Conservation (phyloP, 176 grass and related monocot genomes). For the Oryza coarctata region DNA sequence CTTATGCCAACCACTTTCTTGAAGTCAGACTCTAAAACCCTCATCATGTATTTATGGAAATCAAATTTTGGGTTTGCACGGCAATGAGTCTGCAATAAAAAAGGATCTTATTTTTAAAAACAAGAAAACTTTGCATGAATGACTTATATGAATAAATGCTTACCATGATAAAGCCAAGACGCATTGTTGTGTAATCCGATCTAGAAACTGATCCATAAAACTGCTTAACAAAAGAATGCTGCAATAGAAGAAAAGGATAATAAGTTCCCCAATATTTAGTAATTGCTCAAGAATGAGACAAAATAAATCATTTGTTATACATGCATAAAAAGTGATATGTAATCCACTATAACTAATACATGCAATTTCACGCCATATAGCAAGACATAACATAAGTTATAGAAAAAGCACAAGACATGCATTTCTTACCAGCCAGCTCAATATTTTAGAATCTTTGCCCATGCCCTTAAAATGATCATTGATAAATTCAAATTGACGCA, state of each 20-base stretch:
- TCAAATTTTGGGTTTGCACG: constrained; percentile 70
- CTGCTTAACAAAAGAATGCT: constrained; percentile 90
- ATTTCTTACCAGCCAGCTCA: constrained; percentile 92
- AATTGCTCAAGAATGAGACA: background rate
- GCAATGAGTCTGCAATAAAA: constrained; percentile 70
- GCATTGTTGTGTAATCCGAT: constrained; percentile 75
- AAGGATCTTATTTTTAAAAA: background rate
- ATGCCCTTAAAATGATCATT: constrained; percentile 76
- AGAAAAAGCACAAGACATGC: constrained; percentile 1
- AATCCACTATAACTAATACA: background rate
- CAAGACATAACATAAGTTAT: background rate
- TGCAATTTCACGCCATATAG: background rate
- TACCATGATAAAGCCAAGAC: constrained; percentile 94
- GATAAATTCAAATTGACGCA: constrained; percentile 74
- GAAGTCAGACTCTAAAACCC: constrained; percentile 90
- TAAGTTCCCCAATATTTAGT: constrained; percentile 26
- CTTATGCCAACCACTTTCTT: constrained; percentile 99
- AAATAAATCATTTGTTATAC: background rate
- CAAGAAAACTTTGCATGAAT: background rate
- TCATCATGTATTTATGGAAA: constrained; percentile 95
- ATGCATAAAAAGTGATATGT: background rate
- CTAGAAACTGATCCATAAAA: constrained; percentile 69
- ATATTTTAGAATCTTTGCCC: constrained; percentile 74
- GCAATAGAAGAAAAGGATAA: constrained; percentile 16
- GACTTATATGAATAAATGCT: constrained; percentile 30